A percentile compares a stretch with the other conserved stretches of the same genome.
These are phyloP conservation scores for Neofusicoccum ribis DNA, from an alignment of 2,329 filamentous ascomycete genomes.

Conservation along the genomic window DNA sequence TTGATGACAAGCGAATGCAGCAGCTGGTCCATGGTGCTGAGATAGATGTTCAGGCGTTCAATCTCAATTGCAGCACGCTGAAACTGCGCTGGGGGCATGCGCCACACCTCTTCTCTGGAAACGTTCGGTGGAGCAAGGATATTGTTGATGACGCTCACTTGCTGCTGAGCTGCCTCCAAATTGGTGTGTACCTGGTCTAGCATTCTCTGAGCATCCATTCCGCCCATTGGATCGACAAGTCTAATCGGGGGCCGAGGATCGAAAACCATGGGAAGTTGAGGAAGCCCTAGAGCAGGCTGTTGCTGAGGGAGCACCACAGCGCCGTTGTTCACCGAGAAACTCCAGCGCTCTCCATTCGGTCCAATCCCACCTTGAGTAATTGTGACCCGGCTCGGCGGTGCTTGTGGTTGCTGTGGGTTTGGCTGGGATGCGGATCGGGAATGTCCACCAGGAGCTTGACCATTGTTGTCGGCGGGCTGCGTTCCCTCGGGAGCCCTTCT, in stretches of 20 bases:
- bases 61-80: constrained; percentile 13
- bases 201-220: constrained; percentile 2
- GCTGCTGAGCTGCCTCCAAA: background rate
- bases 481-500: background rate
- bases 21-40: constrained; percentile 32
- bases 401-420: constrained; percentile 24
- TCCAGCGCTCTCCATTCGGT: constrained; percentile 55
- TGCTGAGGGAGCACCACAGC: constrained; percentile 28
- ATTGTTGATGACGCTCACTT: constrained; percentile 5
- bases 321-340: constrained; percentile 54
- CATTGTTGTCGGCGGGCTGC: background rate
- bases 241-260: background rate
- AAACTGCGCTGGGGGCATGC: background rate
- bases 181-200: constrained; percentile 10
- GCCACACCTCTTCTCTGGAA: background rate
- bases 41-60: constrained; percentile 17
- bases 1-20: constrained; percentile 28
- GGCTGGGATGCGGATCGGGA: background rate
- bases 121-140: constrained; percentile 7
- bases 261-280: background rate
- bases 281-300: background rate
- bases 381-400: constrained; percentile 26
- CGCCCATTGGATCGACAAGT: background rate
- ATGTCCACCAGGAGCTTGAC: background rate
- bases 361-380: constrained; percentile 52